These are phyloP conservation scores for Pichia kluyveri DNA, from an alignment of 805 yeast genomes.

Conservation along the genomic window DNA sequence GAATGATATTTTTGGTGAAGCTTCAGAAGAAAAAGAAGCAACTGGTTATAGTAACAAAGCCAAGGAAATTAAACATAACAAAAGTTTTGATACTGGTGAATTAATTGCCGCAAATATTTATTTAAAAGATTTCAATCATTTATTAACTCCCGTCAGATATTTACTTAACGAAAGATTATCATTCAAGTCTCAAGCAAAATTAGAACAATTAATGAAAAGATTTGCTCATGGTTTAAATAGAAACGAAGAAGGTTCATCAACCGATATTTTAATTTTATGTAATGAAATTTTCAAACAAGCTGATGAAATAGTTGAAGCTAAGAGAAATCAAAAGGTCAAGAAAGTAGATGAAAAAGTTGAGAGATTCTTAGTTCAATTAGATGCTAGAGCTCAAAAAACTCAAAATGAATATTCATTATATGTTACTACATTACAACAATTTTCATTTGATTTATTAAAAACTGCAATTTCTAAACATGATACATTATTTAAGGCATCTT, in stretches of 20 bases:
- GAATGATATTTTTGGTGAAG: conserved; percentile 89
- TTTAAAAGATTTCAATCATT: conserved; percentile 42
- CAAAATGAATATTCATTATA: conserved; percentile 50
- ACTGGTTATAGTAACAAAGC: conserved; percentile 81
- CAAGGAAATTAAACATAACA: conserved; percentile 85
- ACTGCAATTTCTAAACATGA: conserved; percentile 60
- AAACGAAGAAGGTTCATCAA: conserved; percentile 49
- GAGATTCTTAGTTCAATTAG: conserved; percentile 68
- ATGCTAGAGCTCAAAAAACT: conserved; percentile 46
- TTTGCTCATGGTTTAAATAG: conserved; percentile 70
- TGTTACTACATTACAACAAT: conserved; percentile 55
- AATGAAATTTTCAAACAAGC: conserved; percentile 62
- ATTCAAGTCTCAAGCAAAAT: conserved; percentile 58
- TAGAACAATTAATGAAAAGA: conserved; percentile 72
- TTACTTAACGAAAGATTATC: conserved; percentile 57
- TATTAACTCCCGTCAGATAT: conserved; percentile 63
- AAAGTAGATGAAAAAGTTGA: conserved; percentile 26
- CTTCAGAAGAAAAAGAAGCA: conserved; percentile 91
- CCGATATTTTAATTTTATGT: conserved; percentile 59
- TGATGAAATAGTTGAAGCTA: conserved; percentile 19
- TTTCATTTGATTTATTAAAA: conserved; percentile 68
- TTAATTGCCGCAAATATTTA: conserved; percentile 57
- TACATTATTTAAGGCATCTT: conserved; percentile 46
- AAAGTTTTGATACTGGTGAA: conserved; percentile 83
- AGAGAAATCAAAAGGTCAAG: conserved; percentile 11